Conservation (phyloP, 2,329 filamentous ascomycete genomes). For the Dryadomyces quercus-mongolicae region DNA sequence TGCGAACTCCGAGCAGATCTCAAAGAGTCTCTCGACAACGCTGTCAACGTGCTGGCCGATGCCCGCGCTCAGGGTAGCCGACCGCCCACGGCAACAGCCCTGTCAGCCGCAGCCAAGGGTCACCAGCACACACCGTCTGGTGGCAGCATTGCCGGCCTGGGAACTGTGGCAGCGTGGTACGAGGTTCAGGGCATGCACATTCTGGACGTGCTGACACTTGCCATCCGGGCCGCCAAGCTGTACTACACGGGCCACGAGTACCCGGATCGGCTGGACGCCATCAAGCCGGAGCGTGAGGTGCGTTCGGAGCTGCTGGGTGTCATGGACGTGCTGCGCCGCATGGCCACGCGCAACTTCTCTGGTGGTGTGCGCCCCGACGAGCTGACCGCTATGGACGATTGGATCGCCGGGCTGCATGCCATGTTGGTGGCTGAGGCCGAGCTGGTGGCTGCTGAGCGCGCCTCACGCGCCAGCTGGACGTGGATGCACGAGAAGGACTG, state of each 20-base stretch:
- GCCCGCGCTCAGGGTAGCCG: constrained; percentile 19
- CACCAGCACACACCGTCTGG: constrained; percentile 4
- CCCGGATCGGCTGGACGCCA: constrained; percentile 71
- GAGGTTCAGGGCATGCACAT: constrained; percentile 88
- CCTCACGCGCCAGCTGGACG: constrained; percentile 60
- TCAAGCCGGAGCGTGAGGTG: constrained; percentile 78
- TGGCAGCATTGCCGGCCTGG: constrained; percentile 10
- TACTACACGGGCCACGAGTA: constrained; percentile 93
- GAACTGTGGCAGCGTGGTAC: constrained; percentile 51
- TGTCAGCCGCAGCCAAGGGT: background rate
- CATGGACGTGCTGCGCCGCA: constrained; percentile 82
- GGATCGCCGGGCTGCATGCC: constrained; percentile 67
- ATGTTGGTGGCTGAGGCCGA: constrained; percentile 68
- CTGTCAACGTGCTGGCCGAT: constrained; percentile 54
- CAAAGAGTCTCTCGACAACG: constrained; percentile 58
- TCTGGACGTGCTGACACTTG: constrained; percentile 82
- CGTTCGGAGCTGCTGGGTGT: constrained; percentile 74
- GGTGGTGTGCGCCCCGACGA: constrained; percentile 74
- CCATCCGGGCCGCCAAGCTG: constrained; percentile 89
- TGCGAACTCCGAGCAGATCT: constrained; percentile 57
- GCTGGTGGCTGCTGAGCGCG: constrained; percentile 59
- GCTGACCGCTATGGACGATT: constrained; percentile 58
- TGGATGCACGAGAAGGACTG: constrained; percentile 72
- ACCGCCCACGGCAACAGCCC: background rate
- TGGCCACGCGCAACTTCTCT: constrained; percentile 77